These are phyloP conservation scores for Cyberlindnera bimundalis DNA, from an alignment of 805 yeast genomes.

Conservation along the genomic window DNA sequence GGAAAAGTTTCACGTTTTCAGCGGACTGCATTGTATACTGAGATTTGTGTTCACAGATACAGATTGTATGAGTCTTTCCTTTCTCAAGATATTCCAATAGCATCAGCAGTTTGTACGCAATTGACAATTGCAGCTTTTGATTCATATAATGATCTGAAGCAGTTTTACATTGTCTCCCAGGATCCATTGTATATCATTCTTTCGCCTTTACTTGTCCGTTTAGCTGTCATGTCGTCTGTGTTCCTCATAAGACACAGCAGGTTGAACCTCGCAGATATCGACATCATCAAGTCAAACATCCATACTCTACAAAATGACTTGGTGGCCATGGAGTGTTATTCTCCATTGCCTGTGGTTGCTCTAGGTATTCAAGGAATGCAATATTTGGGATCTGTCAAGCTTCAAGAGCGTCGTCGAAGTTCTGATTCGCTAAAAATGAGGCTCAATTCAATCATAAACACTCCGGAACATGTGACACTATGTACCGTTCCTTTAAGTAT, in stretches of 20 bases:
- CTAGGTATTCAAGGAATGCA: constrained; percentile 1
- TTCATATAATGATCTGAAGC: constrained; percentile 9
- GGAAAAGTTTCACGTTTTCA: constrained; percentile 13
- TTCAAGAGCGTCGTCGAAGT: constrained; percentile 1
- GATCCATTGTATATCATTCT: constrained; percentile 16
- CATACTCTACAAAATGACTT: constrained; percentile 4
- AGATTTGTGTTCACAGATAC: constrained; percentile 11
- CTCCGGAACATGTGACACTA: constrained; percentile 1
- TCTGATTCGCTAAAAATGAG: constrained; percentile 11
- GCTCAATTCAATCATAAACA: constrained; percentile 10
- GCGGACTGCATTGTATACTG: constrained; percentile 3
- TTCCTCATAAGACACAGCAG: constrained; percentile 4
- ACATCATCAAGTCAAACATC: not conserved
- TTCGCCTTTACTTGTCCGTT: constrained; percentile 10
- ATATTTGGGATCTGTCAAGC: constrained; percentile 1
- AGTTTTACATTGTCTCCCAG: constrained; percentile 13
- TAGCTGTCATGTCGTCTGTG: constrained; percentile 4
- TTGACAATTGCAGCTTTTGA: constrained; percentile 4
- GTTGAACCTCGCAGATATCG: constrained; percentile 1
- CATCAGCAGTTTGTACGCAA: constrained; percentile 5
- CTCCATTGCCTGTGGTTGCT: constrained; percentile 6
- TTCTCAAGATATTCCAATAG: constrained; percentile 7
- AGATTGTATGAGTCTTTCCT: constrained; percentile 26
- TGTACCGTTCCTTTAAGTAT: not conserved
- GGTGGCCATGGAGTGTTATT: constrained; percentile 12